Percentiles rank a stretch among this genome's conserved stretches.
Conservation (phyloP, 495 filamentous ascomycete species). For the Neurospora sp. region DNA sequence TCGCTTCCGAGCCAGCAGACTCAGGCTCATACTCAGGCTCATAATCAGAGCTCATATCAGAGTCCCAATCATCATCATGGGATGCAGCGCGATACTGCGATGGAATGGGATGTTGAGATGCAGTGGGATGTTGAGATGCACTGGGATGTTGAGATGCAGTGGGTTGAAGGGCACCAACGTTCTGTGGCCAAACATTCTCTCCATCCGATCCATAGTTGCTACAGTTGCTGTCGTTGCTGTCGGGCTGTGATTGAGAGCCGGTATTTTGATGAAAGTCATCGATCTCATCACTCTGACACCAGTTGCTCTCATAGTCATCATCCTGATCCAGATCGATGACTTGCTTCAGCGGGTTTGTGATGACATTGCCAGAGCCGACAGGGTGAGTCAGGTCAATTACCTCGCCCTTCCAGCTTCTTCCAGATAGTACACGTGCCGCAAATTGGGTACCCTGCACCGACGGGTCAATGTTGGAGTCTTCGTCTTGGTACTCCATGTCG, state of each 20-base stretch:
- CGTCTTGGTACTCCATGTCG: slow-evolving; percentile 8
- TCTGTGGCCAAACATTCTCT: background rate
- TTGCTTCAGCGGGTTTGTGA: background rate
- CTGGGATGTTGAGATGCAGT: background rate
- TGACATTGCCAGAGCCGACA: background rate
- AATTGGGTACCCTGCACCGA: background rate
- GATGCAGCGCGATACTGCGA: background rate
- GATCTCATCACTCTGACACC: slow-evolving; percentile 9
- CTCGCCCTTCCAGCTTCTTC: background rate
- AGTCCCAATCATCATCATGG: background rate
- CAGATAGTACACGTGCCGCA: background rate
- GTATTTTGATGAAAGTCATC: slow-evolving; percentile 20
- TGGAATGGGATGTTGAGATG: background rate
- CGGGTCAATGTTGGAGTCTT: slow-evolving; percentile 3
- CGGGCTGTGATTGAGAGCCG: background rate
- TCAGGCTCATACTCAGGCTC: slow-evolving; percentile 10
- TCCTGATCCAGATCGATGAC: background rate
- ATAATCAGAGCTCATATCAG: background rate
- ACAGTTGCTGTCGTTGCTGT: background rate
- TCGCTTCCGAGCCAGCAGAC: slow-evolving; percentile 13
- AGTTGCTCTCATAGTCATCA: background rate
- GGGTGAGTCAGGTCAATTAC: background rate
- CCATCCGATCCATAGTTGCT: background rate
- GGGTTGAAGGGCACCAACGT: background rate
- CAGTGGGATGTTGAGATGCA: background rate